Evolutionary conservation across 73 alveolate genomes (phyloP).

Genomic region (Urostyla sp.): DNA sequence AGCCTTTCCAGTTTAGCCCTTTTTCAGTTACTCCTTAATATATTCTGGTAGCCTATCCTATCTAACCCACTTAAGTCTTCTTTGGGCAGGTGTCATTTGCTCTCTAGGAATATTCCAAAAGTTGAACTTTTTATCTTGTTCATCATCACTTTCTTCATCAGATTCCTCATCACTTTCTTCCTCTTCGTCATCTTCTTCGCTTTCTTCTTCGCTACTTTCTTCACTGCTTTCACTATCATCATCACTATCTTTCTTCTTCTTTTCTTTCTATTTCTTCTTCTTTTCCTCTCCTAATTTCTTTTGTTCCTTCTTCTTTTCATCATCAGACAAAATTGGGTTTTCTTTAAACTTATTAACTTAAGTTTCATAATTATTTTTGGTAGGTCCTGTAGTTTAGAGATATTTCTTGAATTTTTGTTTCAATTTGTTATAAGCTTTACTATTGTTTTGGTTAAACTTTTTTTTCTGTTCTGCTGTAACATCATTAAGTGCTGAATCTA

Average conservation of each 20-base stretch:
- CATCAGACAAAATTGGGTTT: slow-evolving; percentile 60
- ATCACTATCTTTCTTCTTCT: slow-evolving; percentile 43
- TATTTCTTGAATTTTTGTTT: slow-evolving; percentile 68
- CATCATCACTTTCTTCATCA: slow-evolving; percentile 59
- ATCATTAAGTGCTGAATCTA: slow-evolving; percentile 25
- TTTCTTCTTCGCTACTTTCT: slow-evolving; percentile 59
- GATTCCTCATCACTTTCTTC: slow-evolving; percentile 62
- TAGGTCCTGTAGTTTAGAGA: slow-evolving; percentile 6
- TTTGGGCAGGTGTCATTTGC: slow-evolving; percentile 78
- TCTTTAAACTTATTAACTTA: slow-evolving; percentile 55
- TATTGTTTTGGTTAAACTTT: slow-evolving; percentile 57
- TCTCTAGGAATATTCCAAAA: slow-evolving; percentile 68
- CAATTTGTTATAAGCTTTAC: slow-evolving; percentile 54
- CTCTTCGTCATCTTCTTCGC: slow-evolving; percentile 64
- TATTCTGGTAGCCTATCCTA: slow-evolving; percentile 63
- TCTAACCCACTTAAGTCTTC: slow-evolving; percentile 86
- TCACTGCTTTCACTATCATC: slow-evolving; percentile 15
- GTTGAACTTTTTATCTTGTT: slow-evolving; percentile 48
- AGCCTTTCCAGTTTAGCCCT: background rate
- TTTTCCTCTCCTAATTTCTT: slow-evolving; percentile 3
- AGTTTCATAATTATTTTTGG: slow-evolving; percentile 32
- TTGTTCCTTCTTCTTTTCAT: slow-evolving; percentile 35
- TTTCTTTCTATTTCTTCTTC: slow-evolving; percentile 47
- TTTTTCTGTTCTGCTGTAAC: slow-evolving; percentile 43
- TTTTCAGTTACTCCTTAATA: slow-evolving; percentile 8